These are phyloP conservation scores for Scenedesmus sp. DNA, from an alignment of 163 green algal genomes.

Conservation along the genomic window DNA sequence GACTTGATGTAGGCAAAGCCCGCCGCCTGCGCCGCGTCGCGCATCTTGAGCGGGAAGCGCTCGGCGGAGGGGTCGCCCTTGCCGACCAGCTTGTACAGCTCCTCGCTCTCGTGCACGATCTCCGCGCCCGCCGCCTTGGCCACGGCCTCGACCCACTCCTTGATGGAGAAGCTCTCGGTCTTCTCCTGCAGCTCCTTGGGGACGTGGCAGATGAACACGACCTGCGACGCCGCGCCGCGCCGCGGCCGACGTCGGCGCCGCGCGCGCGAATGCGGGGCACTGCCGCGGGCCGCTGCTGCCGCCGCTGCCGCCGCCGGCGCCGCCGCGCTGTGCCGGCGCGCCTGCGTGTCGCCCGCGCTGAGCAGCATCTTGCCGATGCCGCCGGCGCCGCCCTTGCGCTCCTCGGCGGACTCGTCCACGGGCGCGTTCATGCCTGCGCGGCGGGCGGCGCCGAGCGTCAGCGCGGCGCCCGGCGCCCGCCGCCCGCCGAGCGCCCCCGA, in stretches of 20 bases:
- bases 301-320: neutral
- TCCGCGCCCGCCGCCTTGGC: constrained; percentile 52
- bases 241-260: too few species aligned
- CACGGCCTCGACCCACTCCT: constrained; percentile 74
- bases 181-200: constrained; percentile 68
- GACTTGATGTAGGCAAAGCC: constrained; percentile 78
- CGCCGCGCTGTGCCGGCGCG: neutral
- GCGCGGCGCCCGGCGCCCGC: neutral
- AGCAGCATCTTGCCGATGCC: constrained; percentile 75
- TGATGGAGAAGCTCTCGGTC: constrained; percentile 56
- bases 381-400: constrained; percentile 84
- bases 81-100: constrained; percentile 46
- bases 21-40: constrained; percentile 72
- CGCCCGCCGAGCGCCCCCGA: neutral
- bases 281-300: neutral
- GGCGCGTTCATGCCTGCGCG: constrained; percentile 66
- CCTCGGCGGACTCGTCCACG: constrained; percentile 84
- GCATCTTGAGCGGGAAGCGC: constrained; percentile 85
- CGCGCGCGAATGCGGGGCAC: too few species aligned
- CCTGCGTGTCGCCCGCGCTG: constrained; percentile 73
- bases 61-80: constrained; percentile 59
- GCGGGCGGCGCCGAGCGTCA: neutral
- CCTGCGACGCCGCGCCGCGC: constrained; percentile 23
- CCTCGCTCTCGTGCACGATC: constrained; percentile 63
- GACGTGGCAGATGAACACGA: constrained; percentile 78